A percentile compares a stretch with the other conserved stretches of the same genome.
phyloP scores from a whole-genome alignment of 768 basidiomycete species.

The Calocera cornea region DNA sequence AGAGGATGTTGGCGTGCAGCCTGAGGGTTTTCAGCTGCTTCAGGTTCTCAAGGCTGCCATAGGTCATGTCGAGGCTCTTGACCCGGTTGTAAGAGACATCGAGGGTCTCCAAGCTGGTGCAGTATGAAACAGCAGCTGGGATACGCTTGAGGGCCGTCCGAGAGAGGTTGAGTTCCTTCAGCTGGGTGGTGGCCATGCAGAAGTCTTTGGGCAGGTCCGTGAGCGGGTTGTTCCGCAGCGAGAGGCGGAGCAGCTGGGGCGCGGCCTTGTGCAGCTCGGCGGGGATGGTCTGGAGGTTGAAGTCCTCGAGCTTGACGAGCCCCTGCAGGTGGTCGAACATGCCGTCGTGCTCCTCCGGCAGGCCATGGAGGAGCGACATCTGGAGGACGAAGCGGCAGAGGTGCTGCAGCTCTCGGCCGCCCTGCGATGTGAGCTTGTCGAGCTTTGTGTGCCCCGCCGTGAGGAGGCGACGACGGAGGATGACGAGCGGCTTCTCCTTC shows the following conservation, averaged over 20 bases:
- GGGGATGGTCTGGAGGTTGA: slow-evolving; percentile 76
- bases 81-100: slow-evolving; percentile 90
- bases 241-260: slow-evolving; percentile 67
- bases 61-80: slow-evolving; percentile 72
- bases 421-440: slow-evolving; percentile 66
- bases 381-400: slow-evolving; percentile 86
- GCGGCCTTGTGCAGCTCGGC: slow-evolving; percentile 75
- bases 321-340: slow-evolving; percentile 52
- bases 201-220: slow-evolving; percentile 94
- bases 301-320: slow-evolving; percentile 65
- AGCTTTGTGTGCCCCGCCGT: slow-evolving; percentile 79
- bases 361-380: slow-evolving; percentile 39
- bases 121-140: slow-evolving; percentile 68
- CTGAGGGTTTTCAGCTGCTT: slow-evolving; percentile 84
- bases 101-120: slow-evolving; percentile 56
- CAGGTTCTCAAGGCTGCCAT: slow-evolving; percentile 57
- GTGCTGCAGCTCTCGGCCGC: slow-evolving; percentile 66
- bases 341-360: slow-evolving; percentile 55
- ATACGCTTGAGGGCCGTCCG: slow-evolving; percentile 93
- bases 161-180: slow-evolving; percentile 74
- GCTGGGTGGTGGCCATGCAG: slow-evolving; percentile 68
- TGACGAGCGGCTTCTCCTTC: slow-evolving; percentile 71
- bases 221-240: slow-evolving; percentile 88
- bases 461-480: slow-evolving; percentile 67
- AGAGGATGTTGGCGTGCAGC: neutral